Evolutionary conservation across 768 basidiomycete species (phyloP), one percentile per base, ranked within the genome.

Genomic region (Guyanaporus albipodus): DNA sequence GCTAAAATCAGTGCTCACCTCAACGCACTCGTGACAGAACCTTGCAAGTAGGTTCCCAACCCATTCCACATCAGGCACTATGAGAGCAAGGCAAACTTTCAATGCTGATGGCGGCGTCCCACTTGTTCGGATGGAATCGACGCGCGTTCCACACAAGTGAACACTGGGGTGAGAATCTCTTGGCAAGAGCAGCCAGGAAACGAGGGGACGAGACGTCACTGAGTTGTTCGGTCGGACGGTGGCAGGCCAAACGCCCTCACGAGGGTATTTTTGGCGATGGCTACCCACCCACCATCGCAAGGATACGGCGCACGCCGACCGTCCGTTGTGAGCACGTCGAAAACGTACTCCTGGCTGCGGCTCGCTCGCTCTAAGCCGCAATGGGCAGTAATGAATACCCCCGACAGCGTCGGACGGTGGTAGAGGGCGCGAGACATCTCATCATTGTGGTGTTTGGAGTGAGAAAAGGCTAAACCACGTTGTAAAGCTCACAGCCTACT

Each of bases 401-500:
- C 12, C 34, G 2, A n/a, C 21, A 4, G 17, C 22, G 28, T 28
- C 17, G 28, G 45, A 37, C 18, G 38, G 37, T 19, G 1, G 14
- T 3, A 8, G 26, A 8, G 21, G 12, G 24, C 28, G 41, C 34
- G 34, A 19, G 37, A 7, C 11, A 36, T 36, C 27, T 12, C 58
- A 14, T 41, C 31, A 10, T 18, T 27, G 22, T 18, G 42, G 26
- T 19, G 28, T 40, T 10, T 38, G 44, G 18, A 21, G 34, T 22
- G 32, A 29, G 34, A 38, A 49, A 61, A 59, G 56, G 43, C 28
- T 59, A 59, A 61, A n/a, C 56, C 58, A 59, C 58, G 59, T 59
- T 59, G 39, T 38, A 24, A n/a, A 22, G 8, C 38, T 32, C 44
- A 46, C 41, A 42, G 26, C 28, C 15, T 32, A 5, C 11, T 23